phyloP scores from a whole-genome alignment of 1,139 yeast species.

The Saccharomycopsis phalli region DNA sequence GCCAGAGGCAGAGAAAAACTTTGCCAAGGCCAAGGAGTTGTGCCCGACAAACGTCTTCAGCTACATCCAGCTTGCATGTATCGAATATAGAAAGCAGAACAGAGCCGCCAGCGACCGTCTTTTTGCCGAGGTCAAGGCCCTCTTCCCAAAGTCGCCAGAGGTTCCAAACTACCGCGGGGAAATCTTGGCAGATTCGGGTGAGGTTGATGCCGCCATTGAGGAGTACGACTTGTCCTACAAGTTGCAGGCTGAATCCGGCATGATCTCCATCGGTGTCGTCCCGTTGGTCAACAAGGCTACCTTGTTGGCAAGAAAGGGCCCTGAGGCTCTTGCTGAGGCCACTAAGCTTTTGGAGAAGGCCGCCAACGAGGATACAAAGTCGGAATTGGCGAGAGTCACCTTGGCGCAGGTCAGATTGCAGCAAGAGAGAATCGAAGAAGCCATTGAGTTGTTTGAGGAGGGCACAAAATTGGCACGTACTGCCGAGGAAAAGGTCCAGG shows the following conservation, averaged over 20 bases:
- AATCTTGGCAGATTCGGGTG: constrained; percentile 76
- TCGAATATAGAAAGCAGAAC: constrained; percentile 75
- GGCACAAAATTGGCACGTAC: constrained; percentile 78
- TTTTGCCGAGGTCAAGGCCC: constrained; percentile 65
- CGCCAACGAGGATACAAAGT: constrained; percentile 71
- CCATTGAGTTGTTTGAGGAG: constrained; percentile 72
- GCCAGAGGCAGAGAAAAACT: constrained; percentile 63
- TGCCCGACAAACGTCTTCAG: constrained; percentile 77
- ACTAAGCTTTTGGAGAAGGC: constrained; percentile 67
- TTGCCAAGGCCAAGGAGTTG: constrained; percentile 64
- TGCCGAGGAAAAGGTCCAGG: constrained; percentile 81
- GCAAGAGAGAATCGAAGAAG: constrained; percentile 73
- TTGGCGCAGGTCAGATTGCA: constrained; percentile 88
- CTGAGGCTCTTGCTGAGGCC: constrained; percentile 48
- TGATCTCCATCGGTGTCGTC: constrained; percentile 69
- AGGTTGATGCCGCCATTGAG: constrained; percentile 60
- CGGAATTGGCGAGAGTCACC: constrained; percentile 82
- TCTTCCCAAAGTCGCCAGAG: constrained; percentile 83
- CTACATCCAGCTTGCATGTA: constrained; percentile 87
- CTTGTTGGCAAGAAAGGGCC: constrained; percentile 52
- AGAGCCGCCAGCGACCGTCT: constrained; percentile 50
- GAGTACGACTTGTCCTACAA: constrained; percentile 85
- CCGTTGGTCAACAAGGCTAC: constrained; percentile 89
- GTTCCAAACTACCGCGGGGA: constrained; percentile 96
- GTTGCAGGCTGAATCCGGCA: constrained; percentile 47